Evolutionary conservation across 345 rosid species (phyloP).

Genomic region (Trapa bicornis): DNA sequence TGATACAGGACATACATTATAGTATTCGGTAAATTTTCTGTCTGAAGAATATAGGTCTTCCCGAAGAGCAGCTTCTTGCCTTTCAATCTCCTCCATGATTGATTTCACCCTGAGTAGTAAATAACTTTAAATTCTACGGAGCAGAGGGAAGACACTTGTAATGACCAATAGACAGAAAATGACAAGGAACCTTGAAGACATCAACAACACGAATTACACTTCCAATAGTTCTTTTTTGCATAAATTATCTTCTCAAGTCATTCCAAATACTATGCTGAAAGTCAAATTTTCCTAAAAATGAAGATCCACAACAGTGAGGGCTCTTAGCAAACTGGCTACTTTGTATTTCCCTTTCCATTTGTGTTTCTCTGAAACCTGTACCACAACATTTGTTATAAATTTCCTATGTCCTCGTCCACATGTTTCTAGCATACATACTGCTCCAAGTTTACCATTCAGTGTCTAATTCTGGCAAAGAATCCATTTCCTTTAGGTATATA

Average conservation of each 20-base stretch:
- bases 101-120: constrained; percentile 36
- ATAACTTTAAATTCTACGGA: neutral
- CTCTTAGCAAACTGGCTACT: no score
- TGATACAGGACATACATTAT: constrained; percentile 34
- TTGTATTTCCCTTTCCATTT: no score
- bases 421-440: neutral
- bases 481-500: neutral
- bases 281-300: no score
- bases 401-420: no score
- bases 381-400: no score
- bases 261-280: no score
- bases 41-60: constrained; percentile 95
- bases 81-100: constrained; percentile 89
- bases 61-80: constrained; percentile 75
- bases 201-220: no score
- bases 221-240: no score
- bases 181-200: neutral
- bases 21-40: constrained; percentile 85
- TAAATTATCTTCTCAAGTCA: no score
- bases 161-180: neutral
- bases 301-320: no score
- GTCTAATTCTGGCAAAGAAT: no score
- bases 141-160: neutral
- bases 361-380: no score
- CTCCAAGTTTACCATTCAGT: neutral